Evolutionary conservation across 495 filamentous ascomycete genomes (phyloP), one percentile per base, ranked within the genome.

Genomic region (Penicillium paxilli): DNA sequence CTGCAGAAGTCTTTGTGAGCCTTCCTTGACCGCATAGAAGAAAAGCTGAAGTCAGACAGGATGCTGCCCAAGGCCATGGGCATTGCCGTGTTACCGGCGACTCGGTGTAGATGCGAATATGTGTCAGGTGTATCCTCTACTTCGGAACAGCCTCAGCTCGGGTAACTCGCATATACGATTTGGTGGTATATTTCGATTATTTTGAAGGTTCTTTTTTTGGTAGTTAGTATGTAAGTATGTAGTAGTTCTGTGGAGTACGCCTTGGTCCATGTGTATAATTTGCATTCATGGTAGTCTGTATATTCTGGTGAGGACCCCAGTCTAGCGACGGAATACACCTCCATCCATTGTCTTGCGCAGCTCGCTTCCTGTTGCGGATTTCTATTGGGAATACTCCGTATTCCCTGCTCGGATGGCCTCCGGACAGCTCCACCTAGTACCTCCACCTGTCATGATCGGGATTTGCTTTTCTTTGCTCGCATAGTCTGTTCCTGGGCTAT

Each of bases 21-120:
- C 49, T 54, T 60, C 54, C 50, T 57, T 60, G 57, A 57, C 57
- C 44, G 60, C 60, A 63, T 62, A 37, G 59, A 46, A 47, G 28
- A 6, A 14, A 44, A 57, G 48, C 28, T 51, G 44, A 57, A 50
- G 53, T 57, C 49, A 57, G 54, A 60, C 41, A 50, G 12, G 23
- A 44, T 33, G 48, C 49, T 55, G 48, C 52, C 52, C 48, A 40
- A 60, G 47, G 33, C 30, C 32, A 42, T 42, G 17, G 19, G 40
- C 33, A 20, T 19, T 21, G 21, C 20, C 44, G 55, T 57, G 48
- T 40, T 1, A 54, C 52, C 16, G 35, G 23, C 25, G 17, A 41
- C 22, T 51, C 57, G 52, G 52, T 60, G 57, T 30, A 23, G 45
- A 52, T 55, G 40, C 11, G 21, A 52, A 44, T 55, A 48, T 47